phyloP scores from a whole-genome alignment of 768 basidiomycete species.

The Pleurotus ostreatus region DNA sequence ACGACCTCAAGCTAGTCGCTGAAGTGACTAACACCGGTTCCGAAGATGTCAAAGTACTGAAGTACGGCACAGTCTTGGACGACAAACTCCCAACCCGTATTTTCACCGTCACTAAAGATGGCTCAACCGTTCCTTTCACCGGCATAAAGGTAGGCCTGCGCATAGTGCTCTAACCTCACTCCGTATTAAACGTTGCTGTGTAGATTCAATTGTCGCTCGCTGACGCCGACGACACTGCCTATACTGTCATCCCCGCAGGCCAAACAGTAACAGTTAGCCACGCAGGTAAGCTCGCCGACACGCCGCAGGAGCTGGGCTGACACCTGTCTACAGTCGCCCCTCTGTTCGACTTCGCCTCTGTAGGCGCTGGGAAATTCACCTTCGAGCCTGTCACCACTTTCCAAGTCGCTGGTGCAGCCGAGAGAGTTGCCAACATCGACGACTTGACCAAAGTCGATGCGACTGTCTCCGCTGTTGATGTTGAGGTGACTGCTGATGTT shows the following conservation, averaged over 20 bases:
- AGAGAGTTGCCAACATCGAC: constrained; percentile 14
- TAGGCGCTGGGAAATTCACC: constrained; percentile 34
- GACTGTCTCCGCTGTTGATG: constrained; percentile 21
- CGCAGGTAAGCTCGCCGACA: constrained; percentile 22
- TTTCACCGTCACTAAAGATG: constrained; percentile 38
- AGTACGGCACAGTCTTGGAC: constrained; percentile 50
- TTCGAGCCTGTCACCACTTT: constrained; percentile 37
- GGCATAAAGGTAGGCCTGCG: constrained; percentile 32
- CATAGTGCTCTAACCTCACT: neutral
- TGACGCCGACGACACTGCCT: constrained; percentile 35
- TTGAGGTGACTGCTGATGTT: constrained; percentile 33
- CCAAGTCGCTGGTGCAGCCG: constrained; percentile 21
- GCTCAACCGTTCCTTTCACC: constrained; percentile 32
- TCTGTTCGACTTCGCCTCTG: constrained; percentile 37
- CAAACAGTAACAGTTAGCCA: constrained; percentile 34
- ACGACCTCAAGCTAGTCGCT: constrained; percentile 36
- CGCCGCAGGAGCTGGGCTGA: neutral
- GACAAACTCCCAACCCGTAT: constrained; percentile 27
- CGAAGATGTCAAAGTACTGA: constrained; percentile 29
- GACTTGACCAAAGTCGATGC: constrained; percentile 25
- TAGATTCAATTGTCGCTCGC: constrained; percentile 33
- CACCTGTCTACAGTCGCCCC: constrained; percentile 25
- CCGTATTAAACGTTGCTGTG: no score
- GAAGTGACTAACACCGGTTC: constrained; percentile 36
- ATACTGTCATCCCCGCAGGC: constrained; percentile 34